Evolutionary conservation across 2,329 filamentous ascomycete species (phyloP), one percentile per base, ranked within the genome.

Genomic region (Metarhizium sp.): DNA sequence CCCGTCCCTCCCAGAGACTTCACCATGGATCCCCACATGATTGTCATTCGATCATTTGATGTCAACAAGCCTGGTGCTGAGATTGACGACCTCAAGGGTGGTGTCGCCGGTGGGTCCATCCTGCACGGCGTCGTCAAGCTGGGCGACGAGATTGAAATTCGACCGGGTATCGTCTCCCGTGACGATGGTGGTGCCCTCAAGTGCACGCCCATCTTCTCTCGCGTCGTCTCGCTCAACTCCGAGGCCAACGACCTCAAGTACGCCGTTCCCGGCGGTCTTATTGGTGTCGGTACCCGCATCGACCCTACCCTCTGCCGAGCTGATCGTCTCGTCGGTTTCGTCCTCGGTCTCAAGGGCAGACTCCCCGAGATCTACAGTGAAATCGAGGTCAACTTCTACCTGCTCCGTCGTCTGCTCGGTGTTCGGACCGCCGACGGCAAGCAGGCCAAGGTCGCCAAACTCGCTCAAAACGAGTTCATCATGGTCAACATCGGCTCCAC

Each of bases 401-500:
- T 99, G 59, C 86, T 99, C 60, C 88, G 92, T 66, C 84, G 94
- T 66, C 81, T 99, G 59, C 84, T 99, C 56, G 94, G 94, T 84
- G 94, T 99, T 67, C 92, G 95, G 78, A 96, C 94, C 50, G 91
- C 92, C 60, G 94, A 99, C 64, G 94, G 94, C 71, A 99, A 99
- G 81, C 94, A 97, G 76, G 92, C 92, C 68, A 99, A 99, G 86
- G 94, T 99, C 63, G 91, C 92, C 66, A 99, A 99, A 79, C 81
- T 99, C 62, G 80, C 91, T 56, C 99, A 97, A 85, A 96, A 96
- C 76, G 94, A 99, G 74, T 91, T 97, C 67, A 87, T 99, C 74
- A 97, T 99, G 94, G 94, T 99, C 62, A 99, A 99, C 80, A 99
- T 99, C 70, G 94, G 94, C 59, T 96, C 90, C 42, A 97, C 92